Evolutionary conservation across 495 filamentous ascomycete species (phyloP), one percentile per base, ranked within the genome.

Genomic region (Aspergillus indologenus): DNA sequence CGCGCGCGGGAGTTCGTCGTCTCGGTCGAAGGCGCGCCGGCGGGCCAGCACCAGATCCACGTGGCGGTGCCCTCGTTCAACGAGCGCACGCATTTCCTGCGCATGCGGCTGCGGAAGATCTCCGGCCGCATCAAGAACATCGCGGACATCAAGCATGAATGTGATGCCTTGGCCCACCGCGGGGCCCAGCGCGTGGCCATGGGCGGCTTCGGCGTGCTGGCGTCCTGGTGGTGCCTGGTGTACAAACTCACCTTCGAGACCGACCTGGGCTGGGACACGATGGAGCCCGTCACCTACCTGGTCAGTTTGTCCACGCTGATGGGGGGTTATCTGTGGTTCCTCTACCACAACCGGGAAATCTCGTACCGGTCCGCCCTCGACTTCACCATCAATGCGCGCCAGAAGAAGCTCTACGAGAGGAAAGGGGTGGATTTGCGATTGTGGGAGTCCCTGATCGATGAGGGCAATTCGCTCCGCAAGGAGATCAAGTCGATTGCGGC

Each of bases 261-360:
- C 12, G 81, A 86, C 29, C 72, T 86, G 21, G 91, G 90, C 4
- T 96, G 93, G 93, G 91, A 95, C 64, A 85, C 90, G 0, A 91
- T 96, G 81, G 92, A 96, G 71, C 92, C 93, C 0, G 83, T 96
- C 2, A 96, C 90, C 51, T 96, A 96, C 66, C 82, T 96, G 42
- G 90, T 89, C 12, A 90, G 90, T 14, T 78, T 96, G 60, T 83
- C 85, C 7, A 90, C 88, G 17, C 81, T 96, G 68, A 94, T 98
- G 77, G 85, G 86, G 42, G 91, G 91, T 23, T 98, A 96, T 63
- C 75, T 95, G 61, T 96, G 91, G 88, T 96, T 97, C 66, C 79
- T 98, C 12, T 96, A 92, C 71, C 88, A 95, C 69, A 96, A 92
- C 72, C 85, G 90, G 45, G 91, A 96, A 73, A 87, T 96, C 19